Base-by-base conservation (phyloP, 2,329 filamentous ascomycete genomes). In the Curvularia eragrostidis region DNA sequence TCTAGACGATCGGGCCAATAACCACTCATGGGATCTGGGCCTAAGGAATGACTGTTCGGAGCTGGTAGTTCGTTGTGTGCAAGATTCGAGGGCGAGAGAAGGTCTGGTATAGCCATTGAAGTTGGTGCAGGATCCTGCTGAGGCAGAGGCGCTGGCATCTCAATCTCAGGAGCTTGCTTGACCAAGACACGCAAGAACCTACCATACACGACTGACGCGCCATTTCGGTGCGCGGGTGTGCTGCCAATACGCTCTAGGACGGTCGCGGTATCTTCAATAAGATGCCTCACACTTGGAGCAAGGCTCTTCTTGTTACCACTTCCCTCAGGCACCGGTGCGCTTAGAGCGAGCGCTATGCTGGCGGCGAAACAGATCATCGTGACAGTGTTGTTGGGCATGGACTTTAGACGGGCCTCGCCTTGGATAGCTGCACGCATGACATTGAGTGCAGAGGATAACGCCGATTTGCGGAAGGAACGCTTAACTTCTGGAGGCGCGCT, bases 301-400 rank as follows among this genome's bases (percentile, higher is more conserved):
- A 76, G 69, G 32, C 69, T 74, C 28, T 69, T 68, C 24, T 53
- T 61, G 23, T 62, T 61, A 18, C 63, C 56, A 5, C 63, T 63
- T 23, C 62, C 69, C 7, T 63, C 58, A 5, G 70, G 61, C 2
- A 68, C 54, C 12, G 71, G 68, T 15, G 70, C 66, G 54, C 72
- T 73, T 19, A 75, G 58, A 86, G 54, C 91, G 76, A 49, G 84
- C 82, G 44, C 87, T 78, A 74, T 65, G 34, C 66, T 74, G 15
- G 70, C 75, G 0, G 89, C 89, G 62, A 91, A 91, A 1, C 88
- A 89, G 12, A 91, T 90, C 89, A 91, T 91, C 62, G 91, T 90
- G 54, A 89, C 85, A 0, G 89, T 91, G 65, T 91, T 91, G 74
- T 91, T 91, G 0, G 89, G 89, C 89, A 91, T 91, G 0, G 89